Evolutionary conservation across 805 yeast genomes (phyloP).

Genomic region (Candida argentea): DNA sequence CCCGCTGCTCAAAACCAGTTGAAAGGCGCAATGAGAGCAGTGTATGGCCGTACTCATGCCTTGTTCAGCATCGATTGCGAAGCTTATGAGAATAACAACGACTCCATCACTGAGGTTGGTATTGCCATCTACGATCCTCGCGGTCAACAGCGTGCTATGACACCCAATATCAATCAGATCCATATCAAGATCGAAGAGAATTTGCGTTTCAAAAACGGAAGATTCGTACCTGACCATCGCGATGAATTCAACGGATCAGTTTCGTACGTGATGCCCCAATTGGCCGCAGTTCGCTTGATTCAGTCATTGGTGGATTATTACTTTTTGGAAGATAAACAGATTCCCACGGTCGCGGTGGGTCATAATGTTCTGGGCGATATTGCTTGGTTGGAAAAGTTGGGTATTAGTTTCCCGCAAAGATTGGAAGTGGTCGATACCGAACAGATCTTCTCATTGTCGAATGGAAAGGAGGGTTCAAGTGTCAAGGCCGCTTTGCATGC

Average conservation of each 20-base stretch:
- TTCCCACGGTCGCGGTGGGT: slow-evolving; percentile 39
- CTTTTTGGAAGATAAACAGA: slow-evolving; percentile 13
- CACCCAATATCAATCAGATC: slow-evolving; percentile 30
- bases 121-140: slow-evolving; percentile 47
- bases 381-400: slow-evolving; percentile 36
- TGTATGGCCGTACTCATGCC: background rate
- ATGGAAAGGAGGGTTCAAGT: slow-evolving; percentile 32
- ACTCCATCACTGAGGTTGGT: slow-evolving; percentile 46
- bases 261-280: slow-evolving; percentile 30
- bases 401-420: slow-evolving; percentile 34
- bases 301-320: slow-evolving; percentile 37
- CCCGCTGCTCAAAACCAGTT: background rate
- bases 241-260: slow-evolving; percentile 40
- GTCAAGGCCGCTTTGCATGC: slow-evolving; percentile 37
- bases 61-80: slow-evolving; percentile 37
- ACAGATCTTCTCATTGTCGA: slow-evolving; percentile 28
- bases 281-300: slow-evolving; percentile 26
- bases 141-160: slow-evolving; percentile 24
- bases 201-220: slow-evolving; percentile 35
- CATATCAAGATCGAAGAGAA: slow-evolving; percentile 39
- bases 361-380: slow-evolving; percentile 51
- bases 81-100: slow-evolving; percentile 39
- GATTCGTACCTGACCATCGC: slow-evolving; percentile 45
- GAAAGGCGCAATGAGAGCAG: background rate
- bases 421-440: slow-evolving; percentile 37